Evolutionary conservation across 2,329 filamentous ascomycete species (phyloP).

Genomic region (Cadophora sp.): DNA sequence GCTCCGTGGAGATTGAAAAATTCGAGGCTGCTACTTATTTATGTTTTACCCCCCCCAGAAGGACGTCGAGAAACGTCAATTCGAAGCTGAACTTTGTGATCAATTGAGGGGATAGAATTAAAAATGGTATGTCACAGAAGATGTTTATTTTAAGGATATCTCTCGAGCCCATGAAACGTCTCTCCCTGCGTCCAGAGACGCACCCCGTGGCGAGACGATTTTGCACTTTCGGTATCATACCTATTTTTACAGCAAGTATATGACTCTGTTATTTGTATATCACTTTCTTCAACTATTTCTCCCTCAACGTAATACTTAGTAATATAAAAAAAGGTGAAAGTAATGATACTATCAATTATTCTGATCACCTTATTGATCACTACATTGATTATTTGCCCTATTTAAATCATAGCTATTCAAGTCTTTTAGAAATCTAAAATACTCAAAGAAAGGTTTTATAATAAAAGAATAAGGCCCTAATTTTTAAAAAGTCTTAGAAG

Average conservation of each 20-base stretch:
- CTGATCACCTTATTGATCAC: slow-evolving; percentile 30
- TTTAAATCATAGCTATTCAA: slow-evolving; percentile 28
- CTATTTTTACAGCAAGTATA: slow-evolving; percentile 30
- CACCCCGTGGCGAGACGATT: too few relatives aligned
- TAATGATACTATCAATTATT: slow-evolving; percentile 30
- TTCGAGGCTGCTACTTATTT: too few relatives aligned
- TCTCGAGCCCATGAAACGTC: too few relatives aligned
- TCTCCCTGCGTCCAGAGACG: too few relatives aligned
- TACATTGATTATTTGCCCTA: slow-evolving; percentile 30
- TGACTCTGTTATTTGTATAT: slow-evolving; percentile 27
- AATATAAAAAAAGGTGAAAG: slow-evolving; percentile 23
- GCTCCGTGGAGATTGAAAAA: too few relatives aligned
- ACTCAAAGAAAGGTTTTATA: slow-evolving; percentile 25
- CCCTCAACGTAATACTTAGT: slow-evolving; percentile 32
- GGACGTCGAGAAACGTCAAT: too few relatives aligned
- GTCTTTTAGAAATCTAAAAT: slow-evolving; percentile 27
- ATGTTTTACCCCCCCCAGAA: too few relatives aligned
- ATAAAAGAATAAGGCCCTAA: slow-evolving; percentile 7
- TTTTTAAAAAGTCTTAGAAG: slow-evolving; percentile 18
- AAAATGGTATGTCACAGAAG: too few relatives aligned
- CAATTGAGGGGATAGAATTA: too few relatives aligned
- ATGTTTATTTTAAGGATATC: too few relatives aligned
- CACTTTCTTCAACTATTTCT: slow-evolving; percentile 36
- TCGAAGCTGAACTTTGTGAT: too few relatives aligned
- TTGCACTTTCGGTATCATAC: slow-evolving; percentile 15